Percentiles rank a stretch among this genome's conserved stretches.
phyloP scores from a whole-genome alignment of 768 basidiomycete species.

The Termitomyces sp. region DNA sequence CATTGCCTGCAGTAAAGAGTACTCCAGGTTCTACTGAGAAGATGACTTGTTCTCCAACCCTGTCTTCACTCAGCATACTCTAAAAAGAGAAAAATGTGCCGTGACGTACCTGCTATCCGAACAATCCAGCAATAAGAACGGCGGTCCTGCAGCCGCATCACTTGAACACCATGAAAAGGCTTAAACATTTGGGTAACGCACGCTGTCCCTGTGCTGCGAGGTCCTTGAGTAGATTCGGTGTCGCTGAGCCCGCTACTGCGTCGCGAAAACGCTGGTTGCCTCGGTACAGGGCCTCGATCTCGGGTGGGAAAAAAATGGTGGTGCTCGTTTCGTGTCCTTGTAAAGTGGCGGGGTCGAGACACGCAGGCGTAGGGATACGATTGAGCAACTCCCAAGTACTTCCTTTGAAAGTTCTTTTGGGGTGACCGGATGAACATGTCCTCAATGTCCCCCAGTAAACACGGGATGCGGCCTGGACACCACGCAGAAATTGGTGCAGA shows the following conservation, averaged over 20 bases:
- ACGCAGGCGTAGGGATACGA: constrained; percentile 12
- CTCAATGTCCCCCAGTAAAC: neutral
- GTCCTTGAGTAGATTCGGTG: constrained; percentile 12
- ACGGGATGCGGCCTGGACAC: neutral
- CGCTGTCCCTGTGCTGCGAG: constrained; percentile 14
- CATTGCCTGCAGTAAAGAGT: constrained; percentile 35
- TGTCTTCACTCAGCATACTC: neutral
- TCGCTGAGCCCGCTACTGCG: constrained; percentile 10
- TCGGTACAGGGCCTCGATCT: constrained; percentile 15
- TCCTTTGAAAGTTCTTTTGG: neutral
- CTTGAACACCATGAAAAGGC: neutral
- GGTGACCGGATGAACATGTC: neutral
- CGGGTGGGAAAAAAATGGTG: constrained; percentile 6
- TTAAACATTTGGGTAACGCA: neutral
- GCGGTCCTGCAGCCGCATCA: constrained; percentile 19
- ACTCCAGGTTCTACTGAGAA: constrained; percentile 37
- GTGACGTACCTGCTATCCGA: constrained; percentile 28
- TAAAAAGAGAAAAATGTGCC: neutral
- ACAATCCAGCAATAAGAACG: constrained; percentile 38
- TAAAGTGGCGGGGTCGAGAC: neutral
- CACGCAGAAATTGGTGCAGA: neutral
- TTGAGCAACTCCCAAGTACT: constrained; percentile 13
- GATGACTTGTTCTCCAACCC: constrained; percentile 32
- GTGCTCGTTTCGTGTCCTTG: neutral
- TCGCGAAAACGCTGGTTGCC: constrained; percentile 16